phyloP scores from a whole-genome alignment of 257 asterid species.

The Buddleja alternifolia region DNA sequence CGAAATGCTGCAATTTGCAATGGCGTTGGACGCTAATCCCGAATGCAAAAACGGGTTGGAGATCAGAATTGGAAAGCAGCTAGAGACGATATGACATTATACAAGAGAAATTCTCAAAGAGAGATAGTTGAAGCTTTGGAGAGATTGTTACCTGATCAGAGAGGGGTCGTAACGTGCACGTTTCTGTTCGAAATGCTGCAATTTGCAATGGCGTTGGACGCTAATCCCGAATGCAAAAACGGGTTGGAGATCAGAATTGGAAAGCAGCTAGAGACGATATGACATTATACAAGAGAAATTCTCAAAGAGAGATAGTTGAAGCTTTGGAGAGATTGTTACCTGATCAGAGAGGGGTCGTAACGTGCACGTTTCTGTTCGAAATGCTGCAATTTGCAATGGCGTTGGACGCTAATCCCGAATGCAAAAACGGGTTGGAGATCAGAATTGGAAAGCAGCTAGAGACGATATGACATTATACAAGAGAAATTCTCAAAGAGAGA shows the following conservation, averaged over 20 bases:
- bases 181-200: conserved; percentile 61
- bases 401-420: conserved; percentile 40
- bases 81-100: conserved; percentile 33
- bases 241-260: no score
- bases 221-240: no score
- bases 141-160: conserved; percentile 47
- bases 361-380: conserved; percentile 54
- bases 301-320: conserved; percentile 60
- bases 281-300: conserved; percentile 28
- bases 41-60: no score
- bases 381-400: conserved; percentile 56
- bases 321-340: conserved; percentile 58
- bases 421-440: no score
- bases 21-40: conserved; percentile 47
- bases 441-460: no score
- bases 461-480: conserved; percentile 32
- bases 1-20: conserved; percentile 57
- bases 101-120: conserved; percentile 37
- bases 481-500: conserved; percentile 48
- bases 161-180: conserved; percentile 42
- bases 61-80: no score
- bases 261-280: conserved; percentile 39
- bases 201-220: conserved; percentile 51
- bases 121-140: conserved; percentile 67
- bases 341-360: conserved; percentile 33